A percentile compares a stretch with the other conserved stretches of the same genome.
Conservation (phyloP, 371 early-diverging fungal genomes). For the Apophysomyces elegans region DNA sequence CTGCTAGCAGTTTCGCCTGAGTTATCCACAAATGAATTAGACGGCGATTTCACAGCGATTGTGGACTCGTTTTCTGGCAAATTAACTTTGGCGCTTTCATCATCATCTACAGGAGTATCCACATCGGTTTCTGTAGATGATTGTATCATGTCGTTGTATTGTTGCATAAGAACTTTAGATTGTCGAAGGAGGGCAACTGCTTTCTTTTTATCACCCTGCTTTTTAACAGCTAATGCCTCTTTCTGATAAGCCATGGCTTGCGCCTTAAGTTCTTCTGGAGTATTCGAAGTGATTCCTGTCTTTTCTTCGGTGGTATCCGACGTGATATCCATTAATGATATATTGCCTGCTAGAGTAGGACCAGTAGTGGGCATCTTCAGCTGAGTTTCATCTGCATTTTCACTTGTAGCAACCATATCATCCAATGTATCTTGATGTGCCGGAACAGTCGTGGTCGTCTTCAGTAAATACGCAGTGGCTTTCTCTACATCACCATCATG, state of each 20-base stretch:
- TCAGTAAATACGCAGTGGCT: slow-evolving; percentile 43
- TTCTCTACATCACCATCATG: slow-evolving; percentile 38
- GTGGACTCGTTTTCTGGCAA: not conserved
- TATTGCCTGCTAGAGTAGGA: not conserved
- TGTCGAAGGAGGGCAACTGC: slow-evolving; percentile 43
- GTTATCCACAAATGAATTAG: not conserved
- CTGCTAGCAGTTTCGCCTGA: not conserved
- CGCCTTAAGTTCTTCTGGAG: slow-evolving; percentile 26
- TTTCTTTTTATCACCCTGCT: slow-evolving; percentile 45
- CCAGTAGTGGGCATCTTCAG: not conserved
- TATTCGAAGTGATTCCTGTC: not conserved
- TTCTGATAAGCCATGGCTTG: slow-evolving; percentile 40
- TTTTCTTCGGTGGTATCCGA: not conserved
- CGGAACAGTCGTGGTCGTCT: slow-evolving; percentile 19
- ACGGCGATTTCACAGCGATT: not conserved
- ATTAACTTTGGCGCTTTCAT: not conserved
- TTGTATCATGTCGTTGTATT: slow-evolving; percentile 22
- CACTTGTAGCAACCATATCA: not conserved
- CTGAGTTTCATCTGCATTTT: not conserved
- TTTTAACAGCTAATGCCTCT: slow-evolving; percentile 46
- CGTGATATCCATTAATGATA: not conserved
- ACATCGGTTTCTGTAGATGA: not conserved
- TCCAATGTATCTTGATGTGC: not conserved
- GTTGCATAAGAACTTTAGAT: slow-evolving; percentile 36
- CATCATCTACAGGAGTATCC: not conserved